phyloP scores from a whole-genome alignment of 768 basidiomycete species.

The Tricholomella constricta region DNA sequence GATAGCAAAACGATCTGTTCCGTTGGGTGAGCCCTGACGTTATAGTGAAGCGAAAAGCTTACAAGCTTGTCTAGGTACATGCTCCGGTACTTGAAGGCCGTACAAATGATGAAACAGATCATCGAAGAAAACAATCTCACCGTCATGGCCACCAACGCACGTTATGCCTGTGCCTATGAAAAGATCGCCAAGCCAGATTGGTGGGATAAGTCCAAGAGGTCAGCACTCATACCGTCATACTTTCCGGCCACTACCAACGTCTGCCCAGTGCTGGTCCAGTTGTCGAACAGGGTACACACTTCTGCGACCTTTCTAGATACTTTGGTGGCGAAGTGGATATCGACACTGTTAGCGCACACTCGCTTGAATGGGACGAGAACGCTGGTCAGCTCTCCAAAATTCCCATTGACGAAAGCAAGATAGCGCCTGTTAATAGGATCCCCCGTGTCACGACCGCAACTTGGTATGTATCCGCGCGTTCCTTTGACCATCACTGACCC shows the following conservation, averaged over 20 bases:
- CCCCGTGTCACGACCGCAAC: constrained; percentile 91
- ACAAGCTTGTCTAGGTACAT: constrained; percentile 62
- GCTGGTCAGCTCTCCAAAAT: constrained; percentile 85
- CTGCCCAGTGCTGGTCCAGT: constrained; percentile 70
- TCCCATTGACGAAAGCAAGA: constrained; percentile 80
- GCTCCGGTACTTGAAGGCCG: constrained; percentile 90
- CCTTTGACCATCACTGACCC: neutral
- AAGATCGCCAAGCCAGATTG: constrained; percentile 80
- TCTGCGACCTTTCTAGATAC: constrained; percentile 95
- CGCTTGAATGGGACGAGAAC: constrained; percentile 90
- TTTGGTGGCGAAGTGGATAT: constrained; percentile 97
- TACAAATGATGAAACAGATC: constrained; percentile 96
- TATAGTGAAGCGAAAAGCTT: neutral
- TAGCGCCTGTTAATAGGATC: constrained; percentile 86
- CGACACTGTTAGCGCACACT: constrained; percentile 76
- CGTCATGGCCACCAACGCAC: constrained; percentile 94
- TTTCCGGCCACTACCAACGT: constrained; percentile 1
- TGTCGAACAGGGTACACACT: constrained; percentile 94
- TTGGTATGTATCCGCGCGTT: constrained; percentile 54
- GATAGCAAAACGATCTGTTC: constrained; percentile 80
- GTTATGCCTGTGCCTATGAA: constrained; percentile 90
- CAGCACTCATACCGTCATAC: constrained; percentile 5
- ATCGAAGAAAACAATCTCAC: constrained; percentile 92
- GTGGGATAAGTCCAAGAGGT: constrained; percentile 94
- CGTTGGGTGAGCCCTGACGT: constrained; percentile 64